Evolutionary conservation across 306 rosid genomes (phyloP), one percentile per base, ranked within the genome.

Genomic region (Hippophae rhamnoides): DNA sequence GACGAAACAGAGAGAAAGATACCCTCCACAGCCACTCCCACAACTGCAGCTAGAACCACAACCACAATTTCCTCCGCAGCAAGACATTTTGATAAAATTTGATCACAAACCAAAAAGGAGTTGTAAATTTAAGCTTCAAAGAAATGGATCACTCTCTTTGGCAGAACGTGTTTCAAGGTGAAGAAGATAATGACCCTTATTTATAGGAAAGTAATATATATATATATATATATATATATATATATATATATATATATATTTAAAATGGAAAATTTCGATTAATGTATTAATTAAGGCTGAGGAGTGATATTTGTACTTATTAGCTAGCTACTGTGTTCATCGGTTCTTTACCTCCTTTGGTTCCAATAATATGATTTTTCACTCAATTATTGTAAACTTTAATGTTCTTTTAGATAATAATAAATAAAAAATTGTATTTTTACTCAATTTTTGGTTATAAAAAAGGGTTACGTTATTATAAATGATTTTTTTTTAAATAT

Each of bases 21-120:
- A 87, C 89, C 76, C 85, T 58, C 69, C 67, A 52, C 94, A 89
- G 60, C 87, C 79, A 48, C 2, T 81, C 66, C 83, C 87, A 76
- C 97, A 89, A 41, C 67, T 54, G 84, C 95, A 86, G 66, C 52
- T 13, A 12, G 77, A 8, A 26, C 89, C 89, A 26, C 97, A 86
- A 0, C 84, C 89, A 63, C 96, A 88, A 62, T 74, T 87, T 13
- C 82, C 79, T 9, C 80, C 83, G 46, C 97, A 83, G 77, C 89
- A 84, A 47, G 97, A 73, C 89, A 82, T 89, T 43, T 54, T 82
- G 1, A 18, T 18, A 0, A 18, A 18, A 18, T 18, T 18, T 5
- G 5, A 0, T 5, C 10, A 60, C 54, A 5, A 23, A 31, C 9
- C 6, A 11, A 10, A n/a, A 1, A 0, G 48, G 6, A 13, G 38